Evolutionary conservation across 2,329 filamentous ascomycete species (phyloP), one percentile per base, ranked within the genome.

Genomic region (Colletotrichum agaves): DNA sequence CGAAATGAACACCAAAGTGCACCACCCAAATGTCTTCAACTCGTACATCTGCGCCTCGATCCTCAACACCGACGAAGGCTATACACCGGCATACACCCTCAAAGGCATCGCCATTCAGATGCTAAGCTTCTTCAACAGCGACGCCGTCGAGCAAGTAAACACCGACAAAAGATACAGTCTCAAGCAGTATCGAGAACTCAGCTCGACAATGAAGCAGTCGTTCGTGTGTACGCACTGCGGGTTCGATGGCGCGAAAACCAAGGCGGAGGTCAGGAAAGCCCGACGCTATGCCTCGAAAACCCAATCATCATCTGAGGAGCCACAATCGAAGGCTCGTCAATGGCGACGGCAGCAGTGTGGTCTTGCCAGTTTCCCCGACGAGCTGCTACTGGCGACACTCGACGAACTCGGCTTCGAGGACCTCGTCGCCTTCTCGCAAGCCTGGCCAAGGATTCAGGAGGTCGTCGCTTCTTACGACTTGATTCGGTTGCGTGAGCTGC

Each of bases 341-440:
- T n/a, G 12, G 3, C 17, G 17, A 15, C n/a, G 19, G 3, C 31
- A 46, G 11, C 35, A 21, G 39, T 52, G 41, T 13, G n/a, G n/a
- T 6, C 31, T 69, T 3, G 23, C 63, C 3, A 21, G 37, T 2
- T 15, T 84, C 1, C 79, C 82, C 0, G 77, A 81, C 59, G 82
- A 85, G 70, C 53, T 84, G 1, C 64, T 84, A 2, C 73, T 84
- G 0, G 55, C 71, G 1, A 73, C 80, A 7, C 70, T 79, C 5
- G 72, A 79, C 2, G 21, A 72, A 1, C 71, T 82, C 8, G 76
- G 78, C 11, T 78, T 77, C 10, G 71, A 85, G 0, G 83, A 81
- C 69, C 85, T 81, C 4, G 86, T 84, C 4, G 83, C 84, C 74
- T 85, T 85, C 68, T 86, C 84, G 0, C 82, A 85, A 0, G 82